Conservation (phyloP, 1,139 yeast genomes). For the Diutina ranongensis region DNA sequence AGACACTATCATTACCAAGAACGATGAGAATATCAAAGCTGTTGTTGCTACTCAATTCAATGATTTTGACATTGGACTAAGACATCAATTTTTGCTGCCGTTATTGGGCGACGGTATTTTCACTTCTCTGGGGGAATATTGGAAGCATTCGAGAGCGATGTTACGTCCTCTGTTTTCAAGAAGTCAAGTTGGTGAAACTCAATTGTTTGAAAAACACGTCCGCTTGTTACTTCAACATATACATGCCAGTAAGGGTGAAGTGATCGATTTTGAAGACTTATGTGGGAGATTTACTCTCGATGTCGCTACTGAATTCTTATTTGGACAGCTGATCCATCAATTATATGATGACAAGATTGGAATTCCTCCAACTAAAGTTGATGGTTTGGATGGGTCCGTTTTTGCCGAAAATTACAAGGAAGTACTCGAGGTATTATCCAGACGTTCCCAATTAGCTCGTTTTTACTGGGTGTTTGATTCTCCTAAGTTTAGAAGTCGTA, state of each 20-base stretch:
- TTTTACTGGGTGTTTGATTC: conserved; percentile 19
- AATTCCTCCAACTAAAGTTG: background rate
- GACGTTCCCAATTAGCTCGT: conserved; percentile 20
- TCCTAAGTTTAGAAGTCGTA: conserved; percentile 18
- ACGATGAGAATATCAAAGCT: conserved; percentile 7
- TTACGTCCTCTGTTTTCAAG: conserved; percentile 4
- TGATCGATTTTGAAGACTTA: conserved; percentile 34
- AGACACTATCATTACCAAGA: background rate
- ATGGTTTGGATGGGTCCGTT: background rate
- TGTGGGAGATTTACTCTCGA: conserved; percentile 44
- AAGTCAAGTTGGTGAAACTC: conserved; percentile 1
- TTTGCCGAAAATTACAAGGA: conserved; percentile 23
- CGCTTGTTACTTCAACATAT: background rate
- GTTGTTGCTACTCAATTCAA: conserved; percentile 4
- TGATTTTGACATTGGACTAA: conserved; percentile 4
- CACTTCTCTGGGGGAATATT: background rate
- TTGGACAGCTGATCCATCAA: conserved; percentile 22
- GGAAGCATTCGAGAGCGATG: conserved; percentile 5
- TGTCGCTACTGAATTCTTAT: conserved; percentile 46
- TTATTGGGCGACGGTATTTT: conserved; percentile 6
- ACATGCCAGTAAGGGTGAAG: conserved; percentile 11
- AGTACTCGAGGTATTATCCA: conserved; percentile 20
- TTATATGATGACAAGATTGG: background rate
- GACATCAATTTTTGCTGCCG: conserved; percentile 4
- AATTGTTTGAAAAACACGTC: background rate